Base-by-base conservation (phyloP, 164 flowering plant species). In the Saururus chinensis region DNA sequence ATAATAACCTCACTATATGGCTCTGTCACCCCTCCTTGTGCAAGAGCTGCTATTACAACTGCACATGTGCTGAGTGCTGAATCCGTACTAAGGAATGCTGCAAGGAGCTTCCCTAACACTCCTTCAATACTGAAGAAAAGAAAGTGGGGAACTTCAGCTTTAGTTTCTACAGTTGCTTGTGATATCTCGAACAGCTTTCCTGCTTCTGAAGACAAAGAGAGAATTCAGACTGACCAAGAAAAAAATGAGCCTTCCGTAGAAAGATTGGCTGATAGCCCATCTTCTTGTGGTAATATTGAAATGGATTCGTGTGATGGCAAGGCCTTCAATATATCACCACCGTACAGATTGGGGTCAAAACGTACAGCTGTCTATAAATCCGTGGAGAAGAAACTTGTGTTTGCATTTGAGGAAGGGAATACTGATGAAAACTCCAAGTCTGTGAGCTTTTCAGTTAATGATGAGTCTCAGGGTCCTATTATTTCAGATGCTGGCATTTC, bases 111-210 rank as follows among this genome's bases (percentile, higher is more conserved):
- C 62, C 84, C 87, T 5, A 84, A 82, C 64, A 87, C 93, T 64
- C 99, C 99, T 68, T 87, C 97, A 58, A 95, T 95, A 60, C 65
- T 88, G 26, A 70, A 96, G 56, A 95, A 84, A 72, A 82, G 97
- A 75, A 84, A 77, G 71, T 66, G 67, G n/a, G 75, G 70, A 65
- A 26, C 61, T 62, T 70, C 68, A 60, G 64, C 21, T 14, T 21
- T 37, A 11, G 60, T 37, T 17, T 51, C 60, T 61, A 61, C 67
- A 19, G 65, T 68, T 40, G 57, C 24, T 45, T 63, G 49, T 54
- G 48, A 65, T 48, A 53, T 53, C 35, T 53, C 67, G 26, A 70
- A 71, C 40, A 60, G 68, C 24, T 56, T 57, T 48, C 40, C 56
- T 53, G n/a, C 42, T n/a, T 60, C 71, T 21, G 67, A 74, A 63